phyloP scores from a whole-genome alignment of 768 basidiomycete species.

The Agrocybe praecox region DNA sequence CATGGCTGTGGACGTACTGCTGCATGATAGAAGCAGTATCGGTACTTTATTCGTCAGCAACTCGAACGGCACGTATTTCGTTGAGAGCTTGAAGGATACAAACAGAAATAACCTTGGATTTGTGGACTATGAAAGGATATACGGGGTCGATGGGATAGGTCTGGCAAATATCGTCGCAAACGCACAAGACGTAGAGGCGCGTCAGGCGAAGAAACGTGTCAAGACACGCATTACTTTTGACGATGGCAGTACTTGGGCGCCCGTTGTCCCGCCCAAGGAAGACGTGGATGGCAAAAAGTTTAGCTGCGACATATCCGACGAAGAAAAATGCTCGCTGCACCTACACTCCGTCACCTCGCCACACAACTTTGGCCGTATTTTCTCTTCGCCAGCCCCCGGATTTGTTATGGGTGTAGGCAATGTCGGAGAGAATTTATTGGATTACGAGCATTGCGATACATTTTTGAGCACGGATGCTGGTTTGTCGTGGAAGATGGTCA shows the following conservation, averaged over 20 bases:
- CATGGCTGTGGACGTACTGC: constrained; percentile 90
- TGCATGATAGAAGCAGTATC: constrained; percentile 62
- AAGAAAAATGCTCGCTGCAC: constrained; percentile 78
- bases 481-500: constrained; percentile 80
- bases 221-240: constrained; percentile 87
- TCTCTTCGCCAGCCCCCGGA: constrained; percentile 94
- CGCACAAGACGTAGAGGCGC: constrained; percentile 78
- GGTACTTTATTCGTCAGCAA: constrained; percentile 97
- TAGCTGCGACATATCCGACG: constrained; percentile 59
- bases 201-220: constrained; percentile 69
- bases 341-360: constrained; percentile 90
- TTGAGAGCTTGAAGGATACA: constrained; percentile 87
- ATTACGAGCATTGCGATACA: constrained; percentile 89
- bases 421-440: constrained; percentile 64
- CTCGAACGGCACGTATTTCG: constrained; percentile 95
- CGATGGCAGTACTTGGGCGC: constrained; percentile 84
- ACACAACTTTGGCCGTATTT: constrained; percentile 93
- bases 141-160: constrained; percentile 88
- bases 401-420: constrained; percentile 97
- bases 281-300: constrained; percentile 66
- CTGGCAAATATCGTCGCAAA: constrained; percentile 88
- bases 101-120: constrained; percentile 88
- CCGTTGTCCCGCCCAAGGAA: constrained; percentile 56
- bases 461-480: constrained; percentile 93
- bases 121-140: constrained; percentile 91